Evolutionary conservation across 1,139 yeast genomes (phyloP).

Genomic region (Candida albicans): DNA sequence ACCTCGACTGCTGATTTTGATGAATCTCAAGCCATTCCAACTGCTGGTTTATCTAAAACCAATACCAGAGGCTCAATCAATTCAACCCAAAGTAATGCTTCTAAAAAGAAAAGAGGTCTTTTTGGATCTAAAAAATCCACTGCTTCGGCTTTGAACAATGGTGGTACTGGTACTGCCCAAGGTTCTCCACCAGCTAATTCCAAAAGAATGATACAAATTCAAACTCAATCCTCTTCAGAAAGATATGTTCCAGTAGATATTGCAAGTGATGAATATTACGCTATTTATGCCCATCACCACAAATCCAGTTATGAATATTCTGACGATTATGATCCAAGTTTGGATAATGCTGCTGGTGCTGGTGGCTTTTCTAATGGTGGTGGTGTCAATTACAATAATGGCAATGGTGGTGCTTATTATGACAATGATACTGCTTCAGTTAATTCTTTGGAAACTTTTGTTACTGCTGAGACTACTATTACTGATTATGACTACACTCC

Average conservation of each 20-base stretch:
- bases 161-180: conserved; percentile 12
- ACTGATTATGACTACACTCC: conserved; percentile 24
- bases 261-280: conserved; percentile 24
- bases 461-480: conserved; percentile 38
- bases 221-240: conserved; percentile 31
- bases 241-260: conserved; percentile 26
- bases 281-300: conserved; percentile 26
- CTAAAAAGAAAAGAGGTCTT: conserved; percentile 25
- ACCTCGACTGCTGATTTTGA: conserved; percentile 21
- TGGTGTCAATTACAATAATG: conserved; percentile 17
- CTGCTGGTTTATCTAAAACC: conserved; percentile 27
- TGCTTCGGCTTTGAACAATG: conserved; percentile 13
- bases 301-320: conserved; percentile 25
- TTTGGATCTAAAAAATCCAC: conserved; percentile 18
- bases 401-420: conserved; percentile 6
- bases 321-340: conserved; percentile 20
- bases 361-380: conserved; percentile 6
- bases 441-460: conserved; percentile 35
- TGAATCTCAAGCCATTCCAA: conserved; percentile 19
- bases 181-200: conserved; percentile 20
- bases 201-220: conserved; percentile 32
- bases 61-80: conserved; percentile 29
- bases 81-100: conserved; percentile 21
- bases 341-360: conserved; percentile 5
- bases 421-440: conserved; percentile 24